These are phyloP conservation scores for Ceriops zippeliana DNA, from an alignment of 345 rosid species.

Conservation along the genomic window DNA sequence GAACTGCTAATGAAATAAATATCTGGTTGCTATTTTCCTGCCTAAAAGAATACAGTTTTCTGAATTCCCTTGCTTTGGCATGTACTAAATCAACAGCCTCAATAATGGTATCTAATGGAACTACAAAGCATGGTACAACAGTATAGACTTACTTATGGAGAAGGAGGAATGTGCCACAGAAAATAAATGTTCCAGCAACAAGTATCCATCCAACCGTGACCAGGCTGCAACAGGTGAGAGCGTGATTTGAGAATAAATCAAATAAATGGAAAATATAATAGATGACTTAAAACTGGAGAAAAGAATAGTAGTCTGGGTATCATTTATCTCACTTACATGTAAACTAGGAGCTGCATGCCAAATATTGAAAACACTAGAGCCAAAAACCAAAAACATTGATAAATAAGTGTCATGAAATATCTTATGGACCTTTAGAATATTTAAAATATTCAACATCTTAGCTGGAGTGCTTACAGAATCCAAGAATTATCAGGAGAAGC, in stretches of 20 bases:
- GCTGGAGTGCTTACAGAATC: conserved; percentile 56
- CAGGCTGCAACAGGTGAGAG: conserved; percentile 49
- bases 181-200: conserved; percentile 80
- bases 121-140: neutral
- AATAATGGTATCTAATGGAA: neutral
- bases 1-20: too few species aligned
- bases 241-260: neutral
- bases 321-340: conserved; percentile 53
- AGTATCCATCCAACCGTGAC: conserved; percentile 84
- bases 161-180: conserved; percentile 81
- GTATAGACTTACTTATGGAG: conserved; percentile 71
- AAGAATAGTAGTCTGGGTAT: neutral
- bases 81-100: neutral
- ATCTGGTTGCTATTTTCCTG: too few species aligned
- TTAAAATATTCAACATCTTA: neutral
- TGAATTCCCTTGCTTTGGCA: too few species aligned
- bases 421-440: neutral
- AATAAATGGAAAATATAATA: neutral
- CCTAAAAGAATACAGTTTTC: too few species aligned
- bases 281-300: neutral
- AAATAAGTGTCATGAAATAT: neutral
- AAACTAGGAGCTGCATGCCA: conserved; percentile 71
- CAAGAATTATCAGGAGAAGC: conserved; percentile 75
- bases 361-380: conserved; percentile 69
- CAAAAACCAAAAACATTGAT: conserved; percentile 3